phyloP scores from a whole-genome alignment of 257 asterid genomes.

The Scutellaria barbata region DNA sequence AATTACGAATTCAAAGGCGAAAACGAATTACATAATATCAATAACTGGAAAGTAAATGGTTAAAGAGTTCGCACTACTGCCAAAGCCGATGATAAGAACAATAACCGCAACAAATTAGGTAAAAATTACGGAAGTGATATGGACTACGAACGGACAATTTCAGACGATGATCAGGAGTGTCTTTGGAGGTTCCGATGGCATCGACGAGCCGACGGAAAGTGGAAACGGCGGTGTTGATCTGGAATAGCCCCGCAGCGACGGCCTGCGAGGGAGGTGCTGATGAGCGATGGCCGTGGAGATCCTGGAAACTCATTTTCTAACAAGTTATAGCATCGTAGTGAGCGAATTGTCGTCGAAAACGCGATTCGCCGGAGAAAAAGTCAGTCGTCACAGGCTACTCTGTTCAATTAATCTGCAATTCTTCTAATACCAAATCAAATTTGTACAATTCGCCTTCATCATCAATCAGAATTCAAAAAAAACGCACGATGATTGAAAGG shows the following conservation, averaged over 20 bases:
- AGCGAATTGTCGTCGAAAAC: background rate
- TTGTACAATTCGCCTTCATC: background rate
- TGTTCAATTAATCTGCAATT: background rate
- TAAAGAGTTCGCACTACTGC: background rate
- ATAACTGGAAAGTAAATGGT: background rate
- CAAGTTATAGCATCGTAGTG: background rate
- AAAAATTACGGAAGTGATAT: background rate
- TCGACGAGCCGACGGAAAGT: constrained; percentile 35
- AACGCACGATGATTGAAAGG: too few species aligned
- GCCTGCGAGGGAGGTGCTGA: constrained; percentile 22
- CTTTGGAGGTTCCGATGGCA: constrained; percentile 36
- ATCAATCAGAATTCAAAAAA: background rate
- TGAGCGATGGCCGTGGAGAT: constrained; percentile 7
- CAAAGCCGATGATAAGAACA: background rate
- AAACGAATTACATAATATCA: background rate
- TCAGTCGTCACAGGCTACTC: background rate
- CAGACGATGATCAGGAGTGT: constrained; percentile 36
- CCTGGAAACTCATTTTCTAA: constrained; percentile 33
- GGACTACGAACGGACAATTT: constrained; percentile 10
- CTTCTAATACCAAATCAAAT: background rate
- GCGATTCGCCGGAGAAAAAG: background rate
- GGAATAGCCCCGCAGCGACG: constrained; percentile 29
- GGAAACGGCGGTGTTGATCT: constrained; percentile 37
- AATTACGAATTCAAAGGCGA: background rate
- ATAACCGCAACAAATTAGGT: constrained; percentile 5